Evolutionary conservation across 352 stramenopile species (phyloP).

Genomic region (Globisporangium spinosum): DNA sequence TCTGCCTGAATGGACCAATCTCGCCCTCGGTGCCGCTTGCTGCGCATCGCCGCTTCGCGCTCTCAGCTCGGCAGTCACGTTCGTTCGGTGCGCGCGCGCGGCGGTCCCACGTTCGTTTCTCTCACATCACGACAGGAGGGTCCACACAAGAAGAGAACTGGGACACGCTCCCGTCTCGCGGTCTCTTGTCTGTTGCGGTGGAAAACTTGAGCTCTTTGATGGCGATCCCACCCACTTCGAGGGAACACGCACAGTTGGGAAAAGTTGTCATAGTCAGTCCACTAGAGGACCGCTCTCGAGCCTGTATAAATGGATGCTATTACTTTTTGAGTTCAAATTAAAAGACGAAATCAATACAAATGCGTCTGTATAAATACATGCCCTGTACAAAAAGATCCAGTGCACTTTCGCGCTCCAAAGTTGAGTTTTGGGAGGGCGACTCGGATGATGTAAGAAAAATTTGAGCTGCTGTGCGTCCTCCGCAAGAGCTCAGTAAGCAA

Average conservation of each 20-base stretch:
- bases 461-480: not conserved
- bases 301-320: not conserved
- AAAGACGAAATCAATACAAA: too few relatives aligned
- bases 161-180: not conserved
- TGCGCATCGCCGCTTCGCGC: not conserved
- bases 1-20: conserved; percentile 2
- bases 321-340: not conserved
- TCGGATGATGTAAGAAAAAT: not conserved
- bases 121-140: not conserved
- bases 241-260: conserved; percentile 1
- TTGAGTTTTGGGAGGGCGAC: not conserved
- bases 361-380: not conserved
- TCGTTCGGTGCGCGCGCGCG: not conserved
- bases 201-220: conserved; percentile 1
- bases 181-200: not conserved
- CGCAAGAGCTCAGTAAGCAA: conserved; percentile 1
- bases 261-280: not conserved
- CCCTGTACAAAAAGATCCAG: not conserved
- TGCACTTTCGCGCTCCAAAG: conserved; percentile 2
- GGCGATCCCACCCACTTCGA: conserved; percentile 8
- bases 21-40: not conserved
- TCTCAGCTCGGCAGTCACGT: not conserved
- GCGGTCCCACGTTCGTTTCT: conserved; percentile 1
- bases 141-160: conserved; percentile 20
- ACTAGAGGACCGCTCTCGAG: not conserved